Evolutionary conservation across 2,329 filamentous ascomycete species (phyloP), one percentile per base, ranked within the genome.

Genomic region (Penicillium fuscoglaucum): DNA sequence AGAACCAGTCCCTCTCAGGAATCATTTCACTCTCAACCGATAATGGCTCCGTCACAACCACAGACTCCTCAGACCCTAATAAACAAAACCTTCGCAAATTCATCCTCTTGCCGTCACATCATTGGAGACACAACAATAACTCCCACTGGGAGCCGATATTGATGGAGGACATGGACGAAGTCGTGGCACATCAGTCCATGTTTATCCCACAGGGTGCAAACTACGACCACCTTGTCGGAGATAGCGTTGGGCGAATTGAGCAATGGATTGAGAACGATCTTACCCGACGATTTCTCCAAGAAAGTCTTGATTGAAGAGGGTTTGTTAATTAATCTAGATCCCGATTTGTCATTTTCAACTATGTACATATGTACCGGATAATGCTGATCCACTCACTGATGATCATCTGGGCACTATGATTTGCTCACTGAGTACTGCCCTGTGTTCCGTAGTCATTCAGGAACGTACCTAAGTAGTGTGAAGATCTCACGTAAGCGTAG

Each of bases 91-190:
- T 89, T 51, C 84, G 85, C 58, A 93, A 90, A 68, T 96, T 97
- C 73, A 95, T 91, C 76, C 86, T 87, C 66, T 76, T 93, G 3
- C 91, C 84, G 0, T 77, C 89, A 0, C 80, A 79, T 50, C 79
- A 83, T 52, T 75, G 79, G 21, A 76, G 73, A 52, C 86, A 85
- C 7, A 78, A 80, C 59, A 77, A 81, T 44, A 91, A 96, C 71
- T 78, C 83, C 5, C 84, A 87, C 17, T 96, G 93, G 92, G 79
- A 92, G 1, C 82, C 87, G 45, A 84, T 96, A 3, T 87, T 87
- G 67, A 95, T 97, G 90, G 83, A 88, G 58, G 87, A 86, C 52
- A 86, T 95, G 60, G 92, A 96, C 70, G 90, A 96, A 74, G 89
- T 96, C 1, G 87, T 85, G 7, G 93, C 92, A 10, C 92, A 96